These are phyloP conservation scores for Capsicum rhomboideum DNA, from an alignment of 257 asterid species.

Conservation along the genomic window DNA sequence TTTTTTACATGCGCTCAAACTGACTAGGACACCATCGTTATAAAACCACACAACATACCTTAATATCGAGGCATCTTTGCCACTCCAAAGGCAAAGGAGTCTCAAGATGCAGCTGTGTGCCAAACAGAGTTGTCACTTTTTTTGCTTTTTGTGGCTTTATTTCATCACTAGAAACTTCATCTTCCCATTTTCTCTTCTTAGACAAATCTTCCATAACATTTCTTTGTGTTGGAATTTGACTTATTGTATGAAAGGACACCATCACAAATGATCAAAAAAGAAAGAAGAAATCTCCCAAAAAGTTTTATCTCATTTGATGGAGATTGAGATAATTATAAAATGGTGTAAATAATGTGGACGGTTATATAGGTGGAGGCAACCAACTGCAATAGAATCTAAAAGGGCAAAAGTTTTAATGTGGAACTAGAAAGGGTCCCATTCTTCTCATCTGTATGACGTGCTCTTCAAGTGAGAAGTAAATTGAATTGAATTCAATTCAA, in stretches of 20 bases:
- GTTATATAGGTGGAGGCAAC: slow-evolving; percentile 18
- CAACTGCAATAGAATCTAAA: slow-evolving; percentile 27
- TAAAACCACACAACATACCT: slow-evolving; percentile 19
- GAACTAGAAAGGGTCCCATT: slow-evolving; percentile 32
- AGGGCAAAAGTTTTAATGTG: slow-evolving; percentile 37
- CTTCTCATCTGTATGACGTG: slow-evolving; percentile 27
- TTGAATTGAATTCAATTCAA: not conserved
- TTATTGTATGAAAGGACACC: slow-evolving; percentile 37
- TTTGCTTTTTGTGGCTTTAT: slow-evolving; percentile 16
- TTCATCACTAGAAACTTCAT: slow-evolving; percentile 8
- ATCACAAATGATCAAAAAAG: not conserved
- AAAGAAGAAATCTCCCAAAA: too few relatives aligned
- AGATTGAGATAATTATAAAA: not conserved
- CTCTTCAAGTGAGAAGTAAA: slow-evolving; percentile 35
- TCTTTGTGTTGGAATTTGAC: slow-evolving; percentile 18
- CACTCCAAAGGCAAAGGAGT: slow-evolving; percentile 51
- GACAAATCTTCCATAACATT: slow-evolving; percentile 23
- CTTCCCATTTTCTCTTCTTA: slow-evolving; percentile 54
- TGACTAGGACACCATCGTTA: not conserved
- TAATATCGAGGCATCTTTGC: slow-evolving; percentile 66
- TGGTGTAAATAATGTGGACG: slow-evolving; percentile 14
- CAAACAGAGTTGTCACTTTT: slow-evolving; percentile 6
- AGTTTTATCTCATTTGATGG: not conserved
- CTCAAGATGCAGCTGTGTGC: slow-evolving; percentile 19
- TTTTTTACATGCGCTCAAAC: not conserved